Base-by-base conservation (phyloP, 1,139 yeast genomes). In the Blastobotrys serpentis region DNA sequence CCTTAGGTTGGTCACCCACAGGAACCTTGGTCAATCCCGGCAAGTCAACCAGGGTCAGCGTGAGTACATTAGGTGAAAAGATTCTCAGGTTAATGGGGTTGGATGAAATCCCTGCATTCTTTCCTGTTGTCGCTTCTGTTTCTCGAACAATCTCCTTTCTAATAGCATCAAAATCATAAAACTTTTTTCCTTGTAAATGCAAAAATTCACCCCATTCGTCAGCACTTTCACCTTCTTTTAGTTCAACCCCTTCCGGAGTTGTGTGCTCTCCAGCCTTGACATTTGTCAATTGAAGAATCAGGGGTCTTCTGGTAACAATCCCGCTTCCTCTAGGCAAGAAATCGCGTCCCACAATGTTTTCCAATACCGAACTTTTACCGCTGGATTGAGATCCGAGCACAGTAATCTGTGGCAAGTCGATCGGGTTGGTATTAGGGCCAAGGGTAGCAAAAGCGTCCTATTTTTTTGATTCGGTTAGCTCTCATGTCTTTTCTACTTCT, bases 11-110 rank as follows among this genome's bases (percentile, higher is more conserved):
- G 68, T 92, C 99, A 43, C 99, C 99, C 45, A 92, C 98, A 13
- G 99, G 98, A 32, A 94, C 98, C 69, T 92, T 92, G 25, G 99
- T 92, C 64, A 94, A 78, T 55, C 99, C 99, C n/a, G 99, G 99
- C 63, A 92, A 78, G 75, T 92, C 99, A 41, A 92, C 98, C 63
- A 92, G 78, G 2, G 99, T 94, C 68, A 92, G 79, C n/a, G 98
- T 92, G 62, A 92, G 77, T 47, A 92, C 98, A 65, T 90, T 92
- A 13, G 99, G 98, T 25, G 98, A 90, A 69, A 84, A 90, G 56
- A 92, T 89, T 70, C 97, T 81, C 67, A 92, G 76, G 69, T 92
- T 92, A 66, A 92, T 92, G 49, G 98, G 98, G 17, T 82, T 82
- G 1, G 97, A 78, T 1, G 96, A 87, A 54, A 92, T 92, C 46